Evolutionary conservation across 1,284 basidiomycete species (phyloP), one percentile per base, ranked within the genome.

Genomic region (Papiliotrema flavescens): DNA sequence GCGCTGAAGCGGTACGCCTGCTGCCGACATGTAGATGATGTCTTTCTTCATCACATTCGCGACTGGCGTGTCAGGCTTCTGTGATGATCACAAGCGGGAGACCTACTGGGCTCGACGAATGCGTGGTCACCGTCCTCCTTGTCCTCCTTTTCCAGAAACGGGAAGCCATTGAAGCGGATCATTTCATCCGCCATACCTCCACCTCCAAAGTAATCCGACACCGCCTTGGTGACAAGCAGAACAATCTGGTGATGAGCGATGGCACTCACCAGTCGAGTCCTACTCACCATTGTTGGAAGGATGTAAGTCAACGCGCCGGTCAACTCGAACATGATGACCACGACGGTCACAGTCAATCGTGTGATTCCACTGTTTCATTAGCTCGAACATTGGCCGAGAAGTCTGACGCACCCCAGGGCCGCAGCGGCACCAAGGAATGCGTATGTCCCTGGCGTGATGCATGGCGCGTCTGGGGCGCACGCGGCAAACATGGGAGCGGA

Each of bases 291-390:
- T 3, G 93, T 96, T 0, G 96, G 96, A 26, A 99, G 78, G 64
- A 98, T 96, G 74, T 99, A 98, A 13, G 93, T 98, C 65, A 98
- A 76, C 1, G 96, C 95, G 9, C 96, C 96, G 1, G 96, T 99
- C n/a, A 99, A 81, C 72, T 99, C 96, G 74, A 98, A 98, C 94
- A 98, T 98, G 77, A 99, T 97, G 51, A 98, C 96, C 1, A 98
- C 96, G 2, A 99, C 93, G 0, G 94, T 92, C 22, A 98, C 91
- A 0, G 96, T 98, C 59, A 98, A 90, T 59, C 94, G 83, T 81
- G 97, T 98, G 51, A 99, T 86, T 24, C 96, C 96, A 55, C 92
- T 91, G 58, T 40, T n/a, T 9, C 6, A 11, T 51, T 19, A 50
- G 23, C 51, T 37, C 15, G 17, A 9, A 9, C 46, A 42, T 15